phyloP scores from a whole-genome alignment of 306 rosid species.

The Prunus mira region DNA sequence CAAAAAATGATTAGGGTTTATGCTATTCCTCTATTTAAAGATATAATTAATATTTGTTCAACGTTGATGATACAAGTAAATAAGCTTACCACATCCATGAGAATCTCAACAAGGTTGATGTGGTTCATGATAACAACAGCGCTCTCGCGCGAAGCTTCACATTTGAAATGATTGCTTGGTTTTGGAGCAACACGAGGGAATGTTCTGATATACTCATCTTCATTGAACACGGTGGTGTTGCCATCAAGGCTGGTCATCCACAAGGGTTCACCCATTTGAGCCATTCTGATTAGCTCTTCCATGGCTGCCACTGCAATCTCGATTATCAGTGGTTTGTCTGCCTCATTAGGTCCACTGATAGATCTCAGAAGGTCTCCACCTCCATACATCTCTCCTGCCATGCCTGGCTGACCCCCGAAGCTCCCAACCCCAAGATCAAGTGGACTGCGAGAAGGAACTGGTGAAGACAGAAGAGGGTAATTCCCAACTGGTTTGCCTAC shows the following conservation, averaged over 20 bases:
- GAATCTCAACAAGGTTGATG: conserved; percentile 83
- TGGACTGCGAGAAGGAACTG: conserved; percentile 62
- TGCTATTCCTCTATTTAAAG: background rate
- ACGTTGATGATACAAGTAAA: background rate
- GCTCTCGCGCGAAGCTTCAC: conserved; percentile 82
- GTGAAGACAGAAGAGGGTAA: conserved; percentile 66
- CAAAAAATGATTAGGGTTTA: background rate
- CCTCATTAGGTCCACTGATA: conserved; percentile 63
- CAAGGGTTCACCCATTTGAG: conserved; percentile 85
- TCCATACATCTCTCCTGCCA: conserved; percentile 61
- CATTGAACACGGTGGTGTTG: conserved; percentile 46
- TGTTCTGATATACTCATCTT: conserved; percentile 72
- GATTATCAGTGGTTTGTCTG: conserved; percentile 80
- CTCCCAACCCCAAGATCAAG: conserved; percentile 62
- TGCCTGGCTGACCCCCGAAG: conserved; percentile 53
- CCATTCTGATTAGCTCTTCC: conserved; percentile 87
- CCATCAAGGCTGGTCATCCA: conserved; percentile 85
- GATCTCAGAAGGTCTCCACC: conserved; percentile 73
- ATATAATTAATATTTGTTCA: background rate
- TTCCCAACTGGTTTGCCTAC: conserved; percentile 87
- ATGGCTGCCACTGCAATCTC: conserved; percentile 96
- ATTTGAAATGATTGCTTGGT: conserved; percentile 56
- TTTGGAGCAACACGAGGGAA: conserved; percentile 84
- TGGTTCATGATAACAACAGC: conserved; percentile 86
- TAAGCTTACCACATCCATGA: conserved; percentile 79